phyloP scores from a whole-genome alignment of 1,284 basidiomycete genomes.

The Cerioporus squamosus region DNA sequence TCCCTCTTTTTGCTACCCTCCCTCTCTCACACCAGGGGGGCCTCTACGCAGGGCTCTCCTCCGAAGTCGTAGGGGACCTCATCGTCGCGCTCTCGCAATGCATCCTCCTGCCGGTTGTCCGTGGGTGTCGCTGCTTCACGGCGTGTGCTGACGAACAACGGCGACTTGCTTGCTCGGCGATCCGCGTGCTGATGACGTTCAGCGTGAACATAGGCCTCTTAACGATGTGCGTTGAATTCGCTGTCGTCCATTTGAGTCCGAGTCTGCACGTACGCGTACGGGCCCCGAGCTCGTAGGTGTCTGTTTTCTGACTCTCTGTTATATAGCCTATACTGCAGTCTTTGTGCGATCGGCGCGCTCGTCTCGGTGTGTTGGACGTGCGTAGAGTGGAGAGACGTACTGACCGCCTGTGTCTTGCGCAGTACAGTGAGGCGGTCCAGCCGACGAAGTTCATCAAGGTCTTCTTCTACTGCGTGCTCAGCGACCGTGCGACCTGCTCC shows the following conservation, averaged over 20 bases:
- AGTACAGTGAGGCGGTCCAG: constrained; percentile 8
- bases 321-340: not conserved
- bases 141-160: too few species aligned
- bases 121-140: too few species aligned
- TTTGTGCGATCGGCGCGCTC: constrained; percentile 9
- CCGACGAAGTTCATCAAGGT: constrained; percentile 13
- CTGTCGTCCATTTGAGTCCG: not conserved
- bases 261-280: too few species aligned
- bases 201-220: constrained; percentile 20
- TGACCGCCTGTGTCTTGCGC: too few species aligned
- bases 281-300: not conserved
- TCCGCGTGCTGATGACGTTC: constrained; percentile 15
- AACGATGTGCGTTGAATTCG: constrained; percentile 16
- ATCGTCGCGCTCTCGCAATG: constrained; percentile 27
- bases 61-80: constrained; percentile 24
- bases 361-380: not conserved
- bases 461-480: constrained; percentile 16
- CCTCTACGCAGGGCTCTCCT: constrained; percentile 25
- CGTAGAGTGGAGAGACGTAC: not conserved
- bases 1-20: too few species aligned
- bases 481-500: constrained; percentile 6
- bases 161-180: constrained; percentile 4
- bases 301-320: too few species aligned
- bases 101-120: constrained; percentile 25
- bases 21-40: too few species aligned